A percentile compares a stretch with the other conserved stretches of the same genome.
Conservation (phyloP, 345 rosid species). For the Corchorus olitorius region DNA sequence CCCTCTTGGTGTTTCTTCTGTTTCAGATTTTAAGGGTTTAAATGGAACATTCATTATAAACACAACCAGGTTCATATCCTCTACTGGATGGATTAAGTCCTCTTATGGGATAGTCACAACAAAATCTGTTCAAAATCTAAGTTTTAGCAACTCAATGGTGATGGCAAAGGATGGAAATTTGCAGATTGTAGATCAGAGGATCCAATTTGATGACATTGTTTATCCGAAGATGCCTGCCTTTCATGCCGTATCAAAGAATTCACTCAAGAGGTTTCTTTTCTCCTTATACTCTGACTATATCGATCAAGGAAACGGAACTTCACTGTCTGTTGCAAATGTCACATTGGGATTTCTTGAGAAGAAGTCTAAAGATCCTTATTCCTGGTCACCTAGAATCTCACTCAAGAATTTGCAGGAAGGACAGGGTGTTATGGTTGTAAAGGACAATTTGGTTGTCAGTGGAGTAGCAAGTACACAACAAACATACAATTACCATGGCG, state of each 20-base stretch:
- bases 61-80: slow-evolving; percentile 52
- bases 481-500: slow-evolving; percentile 49
- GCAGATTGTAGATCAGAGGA: slow-evolving; percentile 67
- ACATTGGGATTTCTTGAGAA: slow-evolving; percentile 62
- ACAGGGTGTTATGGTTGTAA: slow-evolving; percentile 54
- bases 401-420: slow-evolving; percentile 63
- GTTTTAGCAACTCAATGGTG: slow-evolving; percentile 60
- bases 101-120: slow-evolving; percentile 66
- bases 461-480: slow-evolving; percentile 68
- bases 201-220: slow-evolving; percentile 51
- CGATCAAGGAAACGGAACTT: slow-evolving; percentile 45
- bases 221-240: slow-evolving; percentile 35
- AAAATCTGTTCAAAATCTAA: slow-evolving; percentile 44
- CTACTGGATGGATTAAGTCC: slow-evolving; percentile 66
- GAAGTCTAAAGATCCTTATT: slow-evolving; percentile 33
- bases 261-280: slow-evolving; percentile 54
- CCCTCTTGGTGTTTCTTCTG: slow-evolving; percentile 42
- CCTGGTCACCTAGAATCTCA: slow-evolving; percentile 27
- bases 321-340: slow-evolving; percentile 38
- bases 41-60: slow-evolving; percentile 60
- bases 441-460: slow-evolving; percentile 52
- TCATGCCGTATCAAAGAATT: slow-evolving; percentile 26
- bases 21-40: slow-evolving; percentile 46
- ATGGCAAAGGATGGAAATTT: slow-evolving; percentile 48
- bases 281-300: slow-evolving; percentile 34